Evolutionary conservation across 495 filamentous ascomycete species (phyloP).

Genomic region (Astrothelium macrocarpum): DNA sequence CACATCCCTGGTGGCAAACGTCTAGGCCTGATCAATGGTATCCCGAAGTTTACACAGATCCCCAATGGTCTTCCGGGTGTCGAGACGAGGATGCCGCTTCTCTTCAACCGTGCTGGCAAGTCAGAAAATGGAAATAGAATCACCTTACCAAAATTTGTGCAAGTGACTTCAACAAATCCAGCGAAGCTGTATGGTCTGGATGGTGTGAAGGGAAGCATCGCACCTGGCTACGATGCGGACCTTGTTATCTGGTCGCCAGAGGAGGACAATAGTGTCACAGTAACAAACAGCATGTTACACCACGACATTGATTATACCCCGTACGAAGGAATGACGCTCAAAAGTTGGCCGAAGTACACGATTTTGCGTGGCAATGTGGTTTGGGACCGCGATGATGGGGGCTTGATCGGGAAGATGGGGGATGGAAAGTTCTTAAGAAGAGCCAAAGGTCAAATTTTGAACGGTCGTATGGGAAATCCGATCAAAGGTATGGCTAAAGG

Average conservation of each 20-base stretch:
- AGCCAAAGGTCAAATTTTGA: slow-evolving; percentile 15
- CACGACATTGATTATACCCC: slow-evolving; percentile 54
- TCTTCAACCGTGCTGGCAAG: slow-evolving; percentile 14
- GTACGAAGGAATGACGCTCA: slow-evolving; percentile 46
- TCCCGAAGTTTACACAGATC: slow-evolving; percentile 43
- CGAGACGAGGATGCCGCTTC: slow-evolving; percentile 46
- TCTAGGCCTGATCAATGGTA: slow-evolving; percentile 34
- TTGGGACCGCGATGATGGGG: slow-evolving; percentile 45
- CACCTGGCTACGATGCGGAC: slow-evolving; percentile 47
- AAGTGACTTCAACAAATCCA: slow-evolving; percentile 47
- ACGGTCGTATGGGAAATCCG: slow-evolving; percentile 14
- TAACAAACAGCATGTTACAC: slow-evolving; percentile 47
- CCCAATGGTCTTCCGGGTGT: slow-evolving; percentile 54
- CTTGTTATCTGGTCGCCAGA: slow-evolving; percentile 46
- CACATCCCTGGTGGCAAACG: slow-evolving; percentile 42
- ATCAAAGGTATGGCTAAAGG: slow-evolving; percentile 18
- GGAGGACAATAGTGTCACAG: slow-evolving; percentile 29
- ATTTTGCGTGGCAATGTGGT: slow-evolving; percentile 48
- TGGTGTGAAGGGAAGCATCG: slow-evolving; percentile 45
- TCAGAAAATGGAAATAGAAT: slow-evolving; percentile 24
- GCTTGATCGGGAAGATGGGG: slow-evolving; percentile 40
- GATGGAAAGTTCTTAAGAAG: slow-evolving; percentile 48
- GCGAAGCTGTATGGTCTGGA: slow-evolving; percentile 54
- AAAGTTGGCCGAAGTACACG: slow-evolving; percentile 54
- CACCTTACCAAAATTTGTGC: slow-evolving; percentile 46